Base-by-base conservation (phyloP, 2,329 filamentous ascomycete species). In the Pseudocercospora ulei region DNA sequence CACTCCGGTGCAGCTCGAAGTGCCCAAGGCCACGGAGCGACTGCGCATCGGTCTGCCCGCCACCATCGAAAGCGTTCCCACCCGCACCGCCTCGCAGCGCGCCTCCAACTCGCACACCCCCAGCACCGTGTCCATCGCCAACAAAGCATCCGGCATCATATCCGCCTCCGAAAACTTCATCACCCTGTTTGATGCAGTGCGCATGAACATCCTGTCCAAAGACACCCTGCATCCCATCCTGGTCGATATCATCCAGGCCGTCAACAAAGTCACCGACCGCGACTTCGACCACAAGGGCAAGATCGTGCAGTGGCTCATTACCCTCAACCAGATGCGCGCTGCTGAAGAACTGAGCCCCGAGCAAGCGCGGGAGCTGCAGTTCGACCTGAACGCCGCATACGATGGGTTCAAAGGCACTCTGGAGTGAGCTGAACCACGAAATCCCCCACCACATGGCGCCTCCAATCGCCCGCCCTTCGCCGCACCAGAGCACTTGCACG, bases 101-200 rank as follows among this genome's bases (percentile, higher is more conserved):
- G 27, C 39, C 7, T 43, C 46, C 16, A 44, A 46, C 26, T 50
- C 47, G 3, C 42, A 46, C 16, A 40, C 41, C 19, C 30, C 43
- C 13, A 43, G 38, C 18, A 52, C 43, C 27, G 49, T 44, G 20
- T 36, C 35, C 3, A 36, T 41, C 11, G 48, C 52, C n/a, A 52
- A 57, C 50, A 43, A 51, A 55, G 40, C 47, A 8, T 56, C 61
- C 36, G 72, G 72, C 28, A 65, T 95, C 22, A 92, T 96, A 42
- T 80, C 88, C 48, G 90, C 90, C 1, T 96, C 88, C 1, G 87
- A 98, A 62, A 92, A 95, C 61, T 98, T 98, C 62, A 98, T 98
- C 62, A 98, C 90, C 0, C 88, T 98, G 58, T 74, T 98, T 36
- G 90, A 98, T 59, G 92, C 90, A 9, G 73, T 98, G 53, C 87